phyloP scores from a whole-genome alignment of 2,329 filamentous ascomycete genomes.

The Paraconiothyrium sp. region DNA sequence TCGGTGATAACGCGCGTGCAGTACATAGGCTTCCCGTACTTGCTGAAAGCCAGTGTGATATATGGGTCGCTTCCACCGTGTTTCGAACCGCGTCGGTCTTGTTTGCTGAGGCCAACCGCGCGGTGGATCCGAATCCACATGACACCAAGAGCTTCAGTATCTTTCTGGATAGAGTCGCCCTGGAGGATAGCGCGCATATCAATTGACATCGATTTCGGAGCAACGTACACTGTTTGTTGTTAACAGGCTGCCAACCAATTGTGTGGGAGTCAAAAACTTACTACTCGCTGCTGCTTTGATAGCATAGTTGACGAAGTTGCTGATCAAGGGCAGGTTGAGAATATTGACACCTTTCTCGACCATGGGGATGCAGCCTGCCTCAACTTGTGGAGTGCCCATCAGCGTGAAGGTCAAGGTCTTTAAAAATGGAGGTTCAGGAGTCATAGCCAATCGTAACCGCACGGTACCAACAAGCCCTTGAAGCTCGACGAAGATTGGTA shows the following conservation, averaged over 20 bases:
- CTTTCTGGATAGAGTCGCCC: conserved; percentile 92
- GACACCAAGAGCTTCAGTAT: conserved; percentile 84
- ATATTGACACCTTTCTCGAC: conserved; percentile 90
- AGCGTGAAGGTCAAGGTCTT: conserved; percentile 93
- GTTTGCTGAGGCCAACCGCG: conserved; percentile 87
- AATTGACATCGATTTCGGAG: conserved; percentile 91
- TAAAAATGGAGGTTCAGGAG: conserved; percentile 89
- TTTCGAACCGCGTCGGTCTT: conserved; percentile 81
- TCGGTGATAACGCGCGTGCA: conserved; percentile 96
- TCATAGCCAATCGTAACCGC: conserved; percentile 82
- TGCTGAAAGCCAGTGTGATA: conserved; percentile 93
- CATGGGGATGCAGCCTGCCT: conserved; percentile 91
- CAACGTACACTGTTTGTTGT: conserved; percentile 76
- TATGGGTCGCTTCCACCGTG: conserved; percentile 94
- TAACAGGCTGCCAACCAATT: not conserved
- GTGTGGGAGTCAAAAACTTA: conserved; percentile 22
- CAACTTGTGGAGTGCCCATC: conserved; percentile 91
- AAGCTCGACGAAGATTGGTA: conserved; percentile 91
- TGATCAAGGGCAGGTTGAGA: conserved; percentile 89
- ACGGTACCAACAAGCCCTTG: conserved; percentile 89
- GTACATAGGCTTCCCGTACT: conserved; percentile 97
- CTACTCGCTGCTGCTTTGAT: conserved; percentile 81
- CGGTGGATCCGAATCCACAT: conserved; percentile 92
- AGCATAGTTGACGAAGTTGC: conserved; percentile 96
- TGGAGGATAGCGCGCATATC: conserved; percentile 91